phyloP scores from a whole-genome alignment of 805 yeast species.

The Hanseniaspora vineae region DNA sequence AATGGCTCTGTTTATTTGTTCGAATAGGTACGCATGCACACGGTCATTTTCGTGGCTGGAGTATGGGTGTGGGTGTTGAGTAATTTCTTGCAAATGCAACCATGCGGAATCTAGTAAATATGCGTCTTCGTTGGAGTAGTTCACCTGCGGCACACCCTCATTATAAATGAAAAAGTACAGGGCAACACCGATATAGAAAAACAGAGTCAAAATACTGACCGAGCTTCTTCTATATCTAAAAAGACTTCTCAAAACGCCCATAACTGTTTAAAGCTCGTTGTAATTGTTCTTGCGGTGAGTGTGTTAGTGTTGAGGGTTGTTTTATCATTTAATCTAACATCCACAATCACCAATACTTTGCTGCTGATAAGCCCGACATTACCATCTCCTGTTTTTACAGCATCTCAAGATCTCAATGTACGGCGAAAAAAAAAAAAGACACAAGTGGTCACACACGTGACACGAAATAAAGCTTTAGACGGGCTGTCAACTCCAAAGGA shows the following conservation, averaged over 20 bases:
- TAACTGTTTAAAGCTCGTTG: not conserved
- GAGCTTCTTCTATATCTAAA: conserved; percentile 55
- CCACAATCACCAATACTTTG: too few species aligned
- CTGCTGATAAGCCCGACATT: not conserved
- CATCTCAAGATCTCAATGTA: not conserved
- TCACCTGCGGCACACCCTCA: not conserved
- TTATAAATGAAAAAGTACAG: conserved; percentile 20
- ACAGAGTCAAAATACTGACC: conserved; percentile 39
- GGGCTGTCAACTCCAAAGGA: too few species aligned
- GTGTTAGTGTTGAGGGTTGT: too few species aligned
- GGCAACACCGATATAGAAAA: conserved; percentile 33
- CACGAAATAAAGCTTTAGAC: too few species aligned
- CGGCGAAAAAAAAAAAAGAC: not conserved
- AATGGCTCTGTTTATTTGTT: conserved; percentile 23
- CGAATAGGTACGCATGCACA: conserved; percentile 54
- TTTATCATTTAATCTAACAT: too few species aligned
- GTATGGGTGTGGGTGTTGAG: conserved; percentile 62
- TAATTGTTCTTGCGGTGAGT: not conserved
- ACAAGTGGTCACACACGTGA: not conserved
- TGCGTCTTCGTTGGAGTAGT: not conserved
- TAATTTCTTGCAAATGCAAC: conserved; percentile 60
- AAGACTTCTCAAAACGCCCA: not conserved
- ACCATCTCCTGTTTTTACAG: not conserved
- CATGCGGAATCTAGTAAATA: conserved; percentile 33
- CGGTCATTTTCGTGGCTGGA: conserved; percentile 62